phyloP scores from a whole-genome alignment of 345 rosid species.

The Trapa incisa region DNA sequence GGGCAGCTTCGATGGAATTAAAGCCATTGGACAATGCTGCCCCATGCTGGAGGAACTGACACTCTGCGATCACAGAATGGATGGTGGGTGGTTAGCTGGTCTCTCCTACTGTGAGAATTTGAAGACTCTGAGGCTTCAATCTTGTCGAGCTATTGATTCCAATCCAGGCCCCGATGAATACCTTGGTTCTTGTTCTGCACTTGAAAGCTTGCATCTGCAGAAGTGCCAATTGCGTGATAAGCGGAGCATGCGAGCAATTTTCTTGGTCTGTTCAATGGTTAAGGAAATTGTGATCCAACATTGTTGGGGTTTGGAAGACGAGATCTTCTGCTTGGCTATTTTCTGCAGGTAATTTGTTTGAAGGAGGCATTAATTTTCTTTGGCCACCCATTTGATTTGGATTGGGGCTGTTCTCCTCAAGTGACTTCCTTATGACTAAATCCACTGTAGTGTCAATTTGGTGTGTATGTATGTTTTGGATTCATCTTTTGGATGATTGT shows the following conservation, averaged over 20 bases:
- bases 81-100: slow-evolving; percentile 80
- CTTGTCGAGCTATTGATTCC: slow-evolving; percentile 66
- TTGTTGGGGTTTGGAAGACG: slow-evolving; percentile 91
- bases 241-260: slow-evolving; percentile 45
- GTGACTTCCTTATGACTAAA: too few relatives aligned
- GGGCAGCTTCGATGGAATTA: slow-evolving; percentile 90
- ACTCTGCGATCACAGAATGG: slow-evolving; percentile 79
- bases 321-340: slow-evolving; percentile 40
- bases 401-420: too few relatives aligned
- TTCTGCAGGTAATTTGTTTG: slow-evolving; percentile 33
- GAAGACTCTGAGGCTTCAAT: slow-evolving; percentile 67
- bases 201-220: slow-evolving; percentile 68
- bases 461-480: too few relatives aligned
- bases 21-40: slow-evolving; percentile 87
- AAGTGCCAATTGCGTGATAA: slow-evolving; percentile 69
- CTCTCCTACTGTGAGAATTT: slow-evolving; percentile 73
- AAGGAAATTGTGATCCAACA: slow-evolving; percentile 65
- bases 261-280: slow-evolving; percentile 52
- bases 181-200: slow-evolving; percentile 61
- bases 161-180: slow-evolving; percentile 57
- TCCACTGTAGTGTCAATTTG: too few relatives aligned
- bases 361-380: too few relatives aligned
- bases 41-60: slow-evolving; percentile 90
- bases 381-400: too few relatives aligned
- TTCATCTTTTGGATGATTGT: too few relatives aligned